Evolutionary conservation across 257 asterid genomes (phyloP), one percentile per base, ranked within the genome.

Genomic region (Nemophila menziesii): DNA sequence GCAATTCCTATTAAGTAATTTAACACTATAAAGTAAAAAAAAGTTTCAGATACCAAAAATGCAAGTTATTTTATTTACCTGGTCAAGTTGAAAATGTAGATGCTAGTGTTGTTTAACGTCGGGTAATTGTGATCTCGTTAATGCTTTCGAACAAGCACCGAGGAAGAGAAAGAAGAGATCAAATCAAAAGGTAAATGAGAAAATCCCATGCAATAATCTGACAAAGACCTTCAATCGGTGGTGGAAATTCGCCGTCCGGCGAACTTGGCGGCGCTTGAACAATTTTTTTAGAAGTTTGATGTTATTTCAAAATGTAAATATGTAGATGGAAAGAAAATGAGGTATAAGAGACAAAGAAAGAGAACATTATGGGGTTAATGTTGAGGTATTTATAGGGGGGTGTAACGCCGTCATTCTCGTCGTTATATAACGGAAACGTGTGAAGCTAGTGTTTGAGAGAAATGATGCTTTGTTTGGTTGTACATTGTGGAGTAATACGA

Each of bases 341-440:
- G 55, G 16, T 51, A 63, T 61, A 63, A n/a, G 48, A 67, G 71
- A 76, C 79, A 58, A 70, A 57, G 71, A 45, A 56, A 66, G 74
- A 64, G 71, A 60, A 59, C 0, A 37, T 41, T 49, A 19, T 13
- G 46, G 50, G 55, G 59, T 44, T 65, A 45, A 17, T 38, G 57
- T 8, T 10, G 69, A 18, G 67, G 60, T 60, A 71, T 78, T 58
- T 80, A 80, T 80, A 78, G 69, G 47, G 7, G 49, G 68, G 44
- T 27, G 48, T 3, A 68, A 79, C 76, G 89, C 70, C 78, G 79
- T 82, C 67, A 63, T 38, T 54, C 37, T 41, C 71, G 63, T 67
- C 75, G 81, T 77, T 71, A 69, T 15, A 39, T 78, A 68, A 82
- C 93, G 93, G 93, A 50, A 44, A 48, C 36, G 36, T 29, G 3